Base-by-base conservation (phyloP, 2,329 filamentous ascomycete genomes). In the Fusarium pseudoanthophilum region DNA sequence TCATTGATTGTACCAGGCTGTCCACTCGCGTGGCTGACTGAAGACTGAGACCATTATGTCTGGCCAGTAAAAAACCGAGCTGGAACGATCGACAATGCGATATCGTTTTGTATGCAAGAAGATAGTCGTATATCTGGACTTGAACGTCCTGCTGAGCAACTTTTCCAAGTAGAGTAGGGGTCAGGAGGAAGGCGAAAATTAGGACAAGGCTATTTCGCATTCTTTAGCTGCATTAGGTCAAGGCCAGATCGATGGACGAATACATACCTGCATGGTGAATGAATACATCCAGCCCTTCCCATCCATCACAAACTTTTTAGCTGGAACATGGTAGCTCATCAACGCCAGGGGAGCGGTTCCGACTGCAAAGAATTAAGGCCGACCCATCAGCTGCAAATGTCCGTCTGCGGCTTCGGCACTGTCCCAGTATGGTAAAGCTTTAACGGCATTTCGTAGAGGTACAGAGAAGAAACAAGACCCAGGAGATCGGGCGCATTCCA, bases 221-320 rank as follows among this genome's bases (percentile, higher is more conserved):
- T 68, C 37, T 77, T 75, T 71, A 70, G 63, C 74, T 77, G 60
- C 52, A 71, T 77, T 64, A 26, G 63, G 70, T 52, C 64, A 75
- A 68, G 73, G n/a, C 30, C 48, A 61, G 26, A 56, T 60, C 62
- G 28, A 59, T 24, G 26, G 40, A 26, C 24, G 18, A 30, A 45
- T 30, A 30, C 51, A 61, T 28, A 49, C 39, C 40, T 55, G 34
- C 20, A 37, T 24, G 49, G n/a, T 37, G 15, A 28, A 67, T 30
- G 37, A 46, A 52, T 30, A 52, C 48, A 34, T 36, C 30, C 49
- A 52, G n/a, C 28, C 46, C 28, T 51, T 36, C 13, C 49, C 51
- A 40, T 28, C 24, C 34, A 39, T 55, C 51, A 28, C 51, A 40
- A 13, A 55, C 34, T 40, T 55, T 45, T 43, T 42, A 52, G 53